These are phyloP conservation scores for Cladobotryum mycophilum DNA, from an alignment of 2,329 filamentous ascomycete species.

Conservation along the genomic window DNA sequence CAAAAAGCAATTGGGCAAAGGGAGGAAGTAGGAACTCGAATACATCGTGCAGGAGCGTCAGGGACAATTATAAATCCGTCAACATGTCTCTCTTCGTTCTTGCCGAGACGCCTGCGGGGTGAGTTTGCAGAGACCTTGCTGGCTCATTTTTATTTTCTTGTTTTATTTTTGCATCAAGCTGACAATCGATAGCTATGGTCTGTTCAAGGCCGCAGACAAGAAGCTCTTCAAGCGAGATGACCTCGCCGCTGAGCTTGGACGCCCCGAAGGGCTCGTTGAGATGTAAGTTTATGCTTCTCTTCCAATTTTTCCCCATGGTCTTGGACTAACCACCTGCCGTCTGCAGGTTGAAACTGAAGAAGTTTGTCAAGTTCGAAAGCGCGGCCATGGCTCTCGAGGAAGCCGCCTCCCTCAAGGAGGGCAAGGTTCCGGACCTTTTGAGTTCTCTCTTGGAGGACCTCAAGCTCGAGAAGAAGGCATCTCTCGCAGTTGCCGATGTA, in stretches of 20 bases:
- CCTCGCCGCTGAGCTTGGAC: conserved; percentile 65
- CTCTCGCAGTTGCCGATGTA: conserved; percentile 86
- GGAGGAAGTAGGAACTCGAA: conserved; percentile 29
- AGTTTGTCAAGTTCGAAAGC: conserved; percentile 96
- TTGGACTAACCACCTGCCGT: conserved; percentile 4
- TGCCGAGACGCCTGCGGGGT: conserved; percentile 82
- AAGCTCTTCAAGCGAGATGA: conserved; percentile 90
- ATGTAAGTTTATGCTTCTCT: conserved; percentile 53
- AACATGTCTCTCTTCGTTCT: conserved; percentile 88
- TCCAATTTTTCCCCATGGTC: conserved; percentile 8
- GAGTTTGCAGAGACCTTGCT: conserved; percentile 28
- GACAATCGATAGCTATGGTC: conserved; percentile 67
- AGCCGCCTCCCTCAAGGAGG: conserved; percentile 80
- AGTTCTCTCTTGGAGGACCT: conserved; percentile 76
- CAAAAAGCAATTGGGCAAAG: conserved; percentile 28
- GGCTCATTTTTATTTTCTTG: background rate
- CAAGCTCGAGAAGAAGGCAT: conserved; percentile 97
- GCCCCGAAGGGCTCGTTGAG: conserved; percentile 77
- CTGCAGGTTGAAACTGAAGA: conserved; percentile 81
- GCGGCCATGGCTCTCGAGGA: conserved; percentile 86
- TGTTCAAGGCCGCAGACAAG: conserved; percentile 98
- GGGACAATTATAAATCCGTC: conserved; percentile 26
- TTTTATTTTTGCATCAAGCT: conserved; percentile 15
- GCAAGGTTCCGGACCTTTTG: conserved; percentile 88
- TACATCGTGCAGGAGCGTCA: conserved; percentile 24